phyloP scores from a whole-genome alignment of 768 basidiomycete genomes.

The Tylopilus subfusipes region DNA sequence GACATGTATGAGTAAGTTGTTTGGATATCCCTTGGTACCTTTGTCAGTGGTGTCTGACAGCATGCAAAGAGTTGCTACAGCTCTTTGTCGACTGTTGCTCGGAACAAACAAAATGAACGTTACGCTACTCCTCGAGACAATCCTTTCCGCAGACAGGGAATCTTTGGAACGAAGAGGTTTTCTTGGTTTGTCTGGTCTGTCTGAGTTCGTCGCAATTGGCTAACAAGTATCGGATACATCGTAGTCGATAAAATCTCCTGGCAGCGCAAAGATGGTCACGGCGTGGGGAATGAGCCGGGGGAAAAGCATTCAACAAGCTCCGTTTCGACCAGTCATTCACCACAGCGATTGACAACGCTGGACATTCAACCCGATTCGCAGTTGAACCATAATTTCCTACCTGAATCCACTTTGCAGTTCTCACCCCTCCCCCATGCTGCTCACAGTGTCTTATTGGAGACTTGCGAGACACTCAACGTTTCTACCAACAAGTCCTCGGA shows the following conservation, averaged over 20 bases:
- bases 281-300: neutral
- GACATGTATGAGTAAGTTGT: conserved; percentile 84
- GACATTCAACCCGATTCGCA: neutral
- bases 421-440: neutral
- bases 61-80: conserved; percentile 63
- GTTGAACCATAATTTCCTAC: neutral
- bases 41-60: conserved; percentile 2
- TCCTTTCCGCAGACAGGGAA: conserved; percentile 80
- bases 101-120: conserved; percentile 74
- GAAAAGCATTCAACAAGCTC: neutral
- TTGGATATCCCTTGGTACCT: neutral
- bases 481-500: neutral
- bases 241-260: conserved; percentile 82
- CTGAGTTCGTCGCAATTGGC: neutral
- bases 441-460: neutral
- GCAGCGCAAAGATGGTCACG: neutral
- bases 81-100: conserved; percentile 73
- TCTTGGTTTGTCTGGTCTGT: conserved; percentile 47
- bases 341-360: neutral
- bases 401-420: neutral
- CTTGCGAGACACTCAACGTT: neutral
- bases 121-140: conserved; percentile 80
- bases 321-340: too few relatives aligned
- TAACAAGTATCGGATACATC: neutral
- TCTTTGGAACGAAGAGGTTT: conserved; percentile 76